Evolutionary conservation across 2,329 filamentous ascomycete species (phyloP), one percentile per base, ranked within the genome.

Genomic region (Aspergillus brasiliensis): DNA sequence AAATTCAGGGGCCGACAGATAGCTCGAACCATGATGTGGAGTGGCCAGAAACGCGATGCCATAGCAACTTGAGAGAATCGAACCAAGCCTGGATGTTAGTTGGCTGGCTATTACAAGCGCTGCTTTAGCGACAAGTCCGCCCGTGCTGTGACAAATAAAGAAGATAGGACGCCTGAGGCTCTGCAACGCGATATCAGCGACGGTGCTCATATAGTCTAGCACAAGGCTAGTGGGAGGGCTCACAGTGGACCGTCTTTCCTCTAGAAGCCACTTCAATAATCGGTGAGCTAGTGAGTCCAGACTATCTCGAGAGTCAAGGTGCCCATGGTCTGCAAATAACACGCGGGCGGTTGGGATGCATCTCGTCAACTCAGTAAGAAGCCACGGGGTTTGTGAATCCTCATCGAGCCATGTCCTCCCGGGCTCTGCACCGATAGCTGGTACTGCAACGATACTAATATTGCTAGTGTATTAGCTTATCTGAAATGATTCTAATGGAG

Each of bases 11-110:
- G 85, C 86, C 2, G 85, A 85, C 63, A 88, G 78, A 67, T 88
- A 88, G 46, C 82, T 87, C 0, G 86, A 88, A 2, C 86, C 86
- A 17, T 84, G 84, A 65, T 88, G 86, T 0, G 86, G 86, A 1
- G 85, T 75, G 63, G 85, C 84, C 80, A 68, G 86, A 84, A 88
- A 88, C 0, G 83, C 84, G 49, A 86, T 81, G 0, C 86, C 86
- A 61, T 88, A 84, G 57, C 84, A 88, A 63, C 84, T 82, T 46
- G 80, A 80, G 48, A 84, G 73, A 11, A 88, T 78, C 3, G 75
- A 71, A 49, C 69, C 60, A 19, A 65, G 62, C 48, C 60, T 67
- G 31, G 69, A 66, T 31, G 65, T 62, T 46, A 69, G 64, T 49
- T 68, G 68, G 17, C 67, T 71, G 17, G 73, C 72, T 23, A 70